A percentile compares a stretch with the other conserved stretches of the same genome.
Conservation (phyloP, 345 rosid genomes). For the Gossypium raimondii region DNA sequence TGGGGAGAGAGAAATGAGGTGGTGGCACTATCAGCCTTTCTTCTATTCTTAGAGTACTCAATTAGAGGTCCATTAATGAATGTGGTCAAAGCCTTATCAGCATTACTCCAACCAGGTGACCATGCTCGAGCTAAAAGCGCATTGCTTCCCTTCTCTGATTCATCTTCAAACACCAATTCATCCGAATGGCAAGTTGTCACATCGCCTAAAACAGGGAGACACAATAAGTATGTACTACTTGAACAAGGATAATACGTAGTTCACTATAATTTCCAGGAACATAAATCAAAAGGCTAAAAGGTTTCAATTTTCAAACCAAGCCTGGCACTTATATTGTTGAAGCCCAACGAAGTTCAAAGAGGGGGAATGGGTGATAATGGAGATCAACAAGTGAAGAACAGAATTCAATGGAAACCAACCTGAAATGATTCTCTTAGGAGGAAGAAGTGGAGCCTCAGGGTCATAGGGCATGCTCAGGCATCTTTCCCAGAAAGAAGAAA, state of each 20-base stretch:
- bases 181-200: conserved; percentile 64
- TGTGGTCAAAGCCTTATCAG: conserved; percentile 80
- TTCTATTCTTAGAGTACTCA: conserved; percentile 80
- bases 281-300: not conserved
- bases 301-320: conserved; percentile 2
- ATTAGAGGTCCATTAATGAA: conserved; percentile 81
- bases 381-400: not conserved
- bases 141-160: conserved; percentile 90
- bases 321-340: not conserved
- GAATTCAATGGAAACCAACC: conserved; percentile 39
- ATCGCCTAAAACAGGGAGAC: conserved; percentile 52
- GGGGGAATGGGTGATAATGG: not conserved
- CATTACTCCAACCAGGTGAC: conserved; percentile 98
- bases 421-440: conserved; percentile 88
- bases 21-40: conserved; percentile 97
- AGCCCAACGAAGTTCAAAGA: not conserved
- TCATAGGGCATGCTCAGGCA: conserved; percentile 97
- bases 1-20: conserved; percentile 96
- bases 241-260: not conserved
- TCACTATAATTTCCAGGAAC: not conserved
- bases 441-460: conserved; percentile 96
- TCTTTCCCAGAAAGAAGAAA: conserved; percentile 82
- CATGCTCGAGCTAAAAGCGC: conserved; percentile 97
- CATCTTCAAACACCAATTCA: conserved; percentile 77
- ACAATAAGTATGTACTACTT: not conserved